A percentile compares a stretch with the other conserved stretches of the same genome.
Conservation (phyloP, 331 rosid genomes). For the Malus hybrid region DNA sequence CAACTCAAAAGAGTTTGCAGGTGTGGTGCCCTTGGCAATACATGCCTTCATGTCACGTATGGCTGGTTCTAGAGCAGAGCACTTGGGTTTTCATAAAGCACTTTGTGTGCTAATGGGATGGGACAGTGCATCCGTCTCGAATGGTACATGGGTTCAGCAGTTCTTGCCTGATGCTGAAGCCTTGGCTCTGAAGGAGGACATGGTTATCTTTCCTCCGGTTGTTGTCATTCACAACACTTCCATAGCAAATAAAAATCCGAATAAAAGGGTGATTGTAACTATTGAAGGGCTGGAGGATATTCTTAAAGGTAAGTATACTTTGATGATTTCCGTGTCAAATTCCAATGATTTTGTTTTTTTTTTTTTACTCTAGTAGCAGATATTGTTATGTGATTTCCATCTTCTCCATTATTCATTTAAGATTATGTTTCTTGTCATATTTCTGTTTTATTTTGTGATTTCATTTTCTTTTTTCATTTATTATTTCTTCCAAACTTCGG, state of each 20-base stretch:
- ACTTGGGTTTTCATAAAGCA: slow-evolving; percentile 44
- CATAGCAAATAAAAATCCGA: slow-evolving; percentile 1
- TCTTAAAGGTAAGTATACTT: slow-evolving; percentile 5
- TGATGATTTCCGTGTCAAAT: not conserved
- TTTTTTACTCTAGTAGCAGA: not conserved
- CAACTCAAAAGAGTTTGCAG: slow-evolving; percentile 25
- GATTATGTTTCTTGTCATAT: not conserved
- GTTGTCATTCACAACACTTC: slow-evolving; percentile 36
- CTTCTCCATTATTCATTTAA: not conserved
- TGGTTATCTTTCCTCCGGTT: slow-evolving; percentile 41
- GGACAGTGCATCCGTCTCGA: slow-evolving; percentile 16
- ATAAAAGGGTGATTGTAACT: slow-evolving; percentile 14
- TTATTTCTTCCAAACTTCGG: not conserved
- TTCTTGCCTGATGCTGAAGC: slow-evolving; percentile 23
- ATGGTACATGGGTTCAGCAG: slow-evolving; percentile 21
- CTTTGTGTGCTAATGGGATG: slow-evolving; percentile 44
- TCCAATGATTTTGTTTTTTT: not conserved
- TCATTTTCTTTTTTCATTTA: not conserved
- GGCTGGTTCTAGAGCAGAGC: slow-evolving; percentile 25
- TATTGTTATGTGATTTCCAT: not conserved
- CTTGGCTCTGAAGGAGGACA: slow-evolving; percentile 28
- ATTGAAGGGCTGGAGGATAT: slow-evolving; percentile 19
- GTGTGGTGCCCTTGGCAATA: slow-evolving; percentile 12
- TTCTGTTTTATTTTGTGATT: not conserved
- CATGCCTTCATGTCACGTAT: slow-evolving; percentile 23